Conservation (phyloP, 805 yeast genomes). For the Kregervanrija pseudodelftensis region DNA sequence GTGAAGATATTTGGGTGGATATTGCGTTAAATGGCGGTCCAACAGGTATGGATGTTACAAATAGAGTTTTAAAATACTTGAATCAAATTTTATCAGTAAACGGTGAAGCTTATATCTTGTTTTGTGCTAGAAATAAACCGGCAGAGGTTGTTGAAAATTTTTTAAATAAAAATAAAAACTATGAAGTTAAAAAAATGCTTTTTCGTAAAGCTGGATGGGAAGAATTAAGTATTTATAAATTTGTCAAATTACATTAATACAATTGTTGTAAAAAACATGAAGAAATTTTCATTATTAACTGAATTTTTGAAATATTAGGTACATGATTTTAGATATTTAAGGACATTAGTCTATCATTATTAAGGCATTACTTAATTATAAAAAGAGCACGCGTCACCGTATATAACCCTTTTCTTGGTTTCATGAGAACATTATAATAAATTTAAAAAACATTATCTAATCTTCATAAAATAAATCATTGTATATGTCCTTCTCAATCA, state of each 20-base stretch:
- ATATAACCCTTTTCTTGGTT: neutral
- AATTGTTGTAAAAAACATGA: neutral
- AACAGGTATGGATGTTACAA: constrained; percentile 85
- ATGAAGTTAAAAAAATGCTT: constrained; percentile 49
- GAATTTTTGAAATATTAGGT: neutral
- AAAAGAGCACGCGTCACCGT: too few relatives aligned
- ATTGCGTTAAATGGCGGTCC: constrained; percentile 85
- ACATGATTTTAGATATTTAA: too few relatives aligned
- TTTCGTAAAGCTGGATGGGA: constrained; percentile 95
- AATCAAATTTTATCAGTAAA: constrained; percentile 40
- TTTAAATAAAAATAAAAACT: constrained; percentile 28
- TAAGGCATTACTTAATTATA: too few relatives aligned
- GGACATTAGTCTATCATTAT: too few relatives aligned
- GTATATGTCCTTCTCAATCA: constrained; percentile 50
- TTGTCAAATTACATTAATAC: constrained; percentile 26
- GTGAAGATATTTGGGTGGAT: constrained; percentile 70
- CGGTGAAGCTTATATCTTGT: constrained; percentile 83
- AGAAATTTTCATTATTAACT: neutral
- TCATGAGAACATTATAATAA: neutral
- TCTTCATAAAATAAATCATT: constrained; percentile 41
- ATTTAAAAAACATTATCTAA: neutral
- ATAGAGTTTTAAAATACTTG: constrained; percentile 49
- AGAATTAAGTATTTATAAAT: constrained; percentile 68
- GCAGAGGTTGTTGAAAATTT: constrained; percentile 45
- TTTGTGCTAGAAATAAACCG: constrained; percentile 89